phyloP scores from a whole-genome alignment of 805 yeast species.

The Schizosaccharomyces octosporus region DNA sequence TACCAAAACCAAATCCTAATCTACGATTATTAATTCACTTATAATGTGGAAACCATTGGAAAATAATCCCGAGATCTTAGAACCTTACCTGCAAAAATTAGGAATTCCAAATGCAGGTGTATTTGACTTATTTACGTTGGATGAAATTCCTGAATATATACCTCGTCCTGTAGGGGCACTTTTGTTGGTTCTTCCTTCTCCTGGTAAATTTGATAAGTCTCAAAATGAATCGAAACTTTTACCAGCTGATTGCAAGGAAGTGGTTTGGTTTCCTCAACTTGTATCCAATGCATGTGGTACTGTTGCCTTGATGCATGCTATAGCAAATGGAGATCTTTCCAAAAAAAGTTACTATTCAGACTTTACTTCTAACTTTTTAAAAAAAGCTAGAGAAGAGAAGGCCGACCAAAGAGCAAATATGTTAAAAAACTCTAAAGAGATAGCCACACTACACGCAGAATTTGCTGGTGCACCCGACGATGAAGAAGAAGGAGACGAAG shows the following conservation, averaged over 20 bases:
- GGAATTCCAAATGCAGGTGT: constrained; percentile 38
- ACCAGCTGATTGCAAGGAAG: constrained; percentile 4
- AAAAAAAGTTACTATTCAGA: background rate
- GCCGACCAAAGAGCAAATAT: background rate
- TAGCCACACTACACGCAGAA: background rate
- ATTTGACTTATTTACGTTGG: constrained; percentile 37
- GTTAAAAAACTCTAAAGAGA: constrained; percentile 15
- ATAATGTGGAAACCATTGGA: constrained; percentile 43
- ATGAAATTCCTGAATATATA: constrained; percentile 49
- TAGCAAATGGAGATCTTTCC: constrained; percentile 15
- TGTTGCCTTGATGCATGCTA: constrained; percentile 56
- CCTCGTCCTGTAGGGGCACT: constrained; percentile 63
- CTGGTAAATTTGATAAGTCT: constrained; percentile 29
- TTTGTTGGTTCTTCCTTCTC: constrained; percentile 62
- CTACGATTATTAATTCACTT: background rate
- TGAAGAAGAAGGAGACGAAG: constrained; percentile 12
- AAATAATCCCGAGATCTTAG: constrained; percentile 68
- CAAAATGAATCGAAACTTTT: constrained; percentile 1
- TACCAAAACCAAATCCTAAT: background rate
- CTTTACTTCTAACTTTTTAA: background rate
- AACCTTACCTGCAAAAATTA: constrained; percentile 35
- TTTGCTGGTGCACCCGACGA: background rate
- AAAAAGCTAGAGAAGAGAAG: background rate
- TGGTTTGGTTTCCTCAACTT: constrained; percentile 66
- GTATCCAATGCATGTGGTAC: constrained; percentile 81